Conservation (phyloP, 176 grass and related monocot genomes). For the Oryza brachyantha region DNA sequence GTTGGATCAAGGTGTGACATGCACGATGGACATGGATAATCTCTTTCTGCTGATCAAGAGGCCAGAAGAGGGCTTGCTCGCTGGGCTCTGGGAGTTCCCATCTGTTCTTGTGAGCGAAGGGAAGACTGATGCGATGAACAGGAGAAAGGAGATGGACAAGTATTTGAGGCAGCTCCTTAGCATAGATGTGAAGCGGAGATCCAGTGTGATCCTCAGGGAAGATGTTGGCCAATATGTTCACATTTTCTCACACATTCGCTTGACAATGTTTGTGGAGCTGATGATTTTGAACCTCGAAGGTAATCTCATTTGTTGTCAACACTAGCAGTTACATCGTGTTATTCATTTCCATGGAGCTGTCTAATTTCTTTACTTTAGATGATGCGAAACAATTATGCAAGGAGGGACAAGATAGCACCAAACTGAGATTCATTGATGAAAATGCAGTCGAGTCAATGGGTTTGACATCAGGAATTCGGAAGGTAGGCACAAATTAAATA, state of each 20-base stretch:
- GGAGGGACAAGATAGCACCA: slow-evolving; percentile 10
- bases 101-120: slow-evolving; percentile 56
- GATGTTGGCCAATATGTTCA: slow-evolving; percentile 77
- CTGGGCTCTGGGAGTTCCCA: slow-evolving; percentile 97
- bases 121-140: slow-evolving; percentile 34
- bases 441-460: slow-evolving; percentile 60
- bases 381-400: slow-evolving; percentile 36
- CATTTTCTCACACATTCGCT: slow-evolving; percentile 88
- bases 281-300: slow-evolving; percentile 79
- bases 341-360: not conserved
- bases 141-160: slow-evolving; percentile 70
- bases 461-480: slow-evolving; percentile 81
- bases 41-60: slow-evolving; percentile 72
- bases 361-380: slow-evolving; percentile 48
- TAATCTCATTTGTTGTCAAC: slow-evolving; percentile 7
- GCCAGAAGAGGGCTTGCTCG: slow-evolving; percentile 87
- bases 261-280: slow-evolving; percentile 82
- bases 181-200: slow-evolving; percentile 27
- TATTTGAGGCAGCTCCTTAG: slow-evolving; percentile 60
- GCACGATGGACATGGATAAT: not conserved
- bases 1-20: slow-evolving; percentile 1
- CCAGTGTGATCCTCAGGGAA: slow-evolving; percentile 50
- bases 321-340: not conserved
- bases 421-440: slow-evolving; percentile 54
- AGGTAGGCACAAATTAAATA: slow-evolving; percentile 44